Percentiles rank a stretch among this genome's conserved stretches.
These are phyloP conservation scores for Clitopilus hobsonii DNA, from an alignment of 768 basidiomycete species.

Conservation along the genomic window DNA sequence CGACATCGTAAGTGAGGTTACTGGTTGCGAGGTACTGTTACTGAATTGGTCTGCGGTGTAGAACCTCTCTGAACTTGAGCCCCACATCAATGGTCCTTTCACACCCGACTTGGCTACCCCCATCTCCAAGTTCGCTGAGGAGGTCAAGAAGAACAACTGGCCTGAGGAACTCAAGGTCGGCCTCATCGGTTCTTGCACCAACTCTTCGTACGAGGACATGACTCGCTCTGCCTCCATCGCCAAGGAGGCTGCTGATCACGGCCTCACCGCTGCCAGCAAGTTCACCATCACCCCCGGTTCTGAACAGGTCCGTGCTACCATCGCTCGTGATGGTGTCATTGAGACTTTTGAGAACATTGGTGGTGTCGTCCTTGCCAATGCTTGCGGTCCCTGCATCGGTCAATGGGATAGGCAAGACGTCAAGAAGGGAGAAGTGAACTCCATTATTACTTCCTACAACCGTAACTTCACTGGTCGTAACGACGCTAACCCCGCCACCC, in stretches of 20 bases:
- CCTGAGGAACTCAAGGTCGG: constrained; percentile 95
- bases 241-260: constrained; percentile 81
- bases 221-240: constrained; percentile 94
- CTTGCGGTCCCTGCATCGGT: constrained; percentile 98
- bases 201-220: constrained; percentile 99
- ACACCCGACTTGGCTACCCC: constrained; percentile 99
- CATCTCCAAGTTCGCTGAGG: constrained; percentile 89
- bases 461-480: constrained; percentile 99
- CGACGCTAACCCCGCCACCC: constrained; percentile 98
- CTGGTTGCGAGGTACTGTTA: not conserved
- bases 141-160: constrained; percentile 94
- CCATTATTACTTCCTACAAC: constrained; percentile 99
- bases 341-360: constrained; percentile 83
- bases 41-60: constrained; percentile 20
- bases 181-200: constrained; percentile 99
- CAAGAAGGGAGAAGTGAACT: constrained; percentile 95
- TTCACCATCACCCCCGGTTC: constrained; percentile 99
- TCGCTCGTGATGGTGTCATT: constrained; percentile 93
- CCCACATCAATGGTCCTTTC: constrained; percentile 99
- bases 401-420: constrained; percentile 98
- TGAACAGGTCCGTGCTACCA: constrained; percentile 97
- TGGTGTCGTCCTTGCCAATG: constrained; percentile 93
- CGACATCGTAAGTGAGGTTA: constrained; percentile 64
- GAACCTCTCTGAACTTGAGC: constrained; percentile 97
- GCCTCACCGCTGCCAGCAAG: constrained; percentile 83